A percentile compares a stretch with the other conserved stretches of the same genome.
Evolutionary conservation across 2,329 filamentous ascomycete species (phyloP).

Genomic region (Sclerotiophoma versabilis): DNA sequence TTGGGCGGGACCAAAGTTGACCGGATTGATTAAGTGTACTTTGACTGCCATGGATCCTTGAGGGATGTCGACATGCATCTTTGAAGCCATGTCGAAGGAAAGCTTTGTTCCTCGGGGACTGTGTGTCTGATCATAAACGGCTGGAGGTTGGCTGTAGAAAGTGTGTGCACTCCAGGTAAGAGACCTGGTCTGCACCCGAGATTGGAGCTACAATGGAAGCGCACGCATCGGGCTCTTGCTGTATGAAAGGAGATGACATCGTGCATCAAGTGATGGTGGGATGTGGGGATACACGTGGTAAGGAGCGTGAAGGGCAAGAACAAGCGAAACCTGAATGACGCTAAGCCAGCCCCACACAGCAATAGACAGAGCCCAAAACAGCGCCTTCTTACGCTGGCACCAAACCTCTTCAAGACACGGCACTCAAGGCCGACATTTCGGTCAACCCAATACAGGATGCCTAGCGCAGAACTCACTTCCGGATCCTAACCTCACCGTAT

Average conservation of each 20-base stretch:
- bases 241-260: neutral
- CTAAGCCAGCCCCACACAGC: neutral
- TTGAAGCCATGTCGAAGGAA: slow-evolving; percentile 7
- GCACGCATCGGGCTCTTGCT: neutral
- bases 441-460: neutral
- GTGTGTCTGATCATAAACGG: neutral
- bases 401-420: neutral
- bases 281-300: neutral
- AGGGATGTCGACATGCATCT: slow-evolving; percentile 14
- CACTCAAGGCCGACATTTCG: neutral
- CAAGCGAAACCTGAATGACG: neutral
- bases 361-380: too few relatives aligned
- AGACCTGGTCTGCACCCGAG: too few relatives aligned
- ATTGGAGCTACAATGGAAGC: neutral
- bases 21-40: slow-evolving; percentile 47
- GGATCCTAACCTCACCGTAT: neutral
- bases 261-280: neutral
- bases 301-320: neutral
- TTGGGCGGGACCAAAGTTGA: slow-evolving; percentile 36
- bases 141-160: neutral
- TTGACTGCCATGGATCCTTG: slow-evolving; percentile 14
- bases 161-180: neutral
- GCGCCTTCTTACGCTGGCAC: too few relatives aligned
- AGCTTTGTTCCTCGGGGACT: too few relatives aligned
- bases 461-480: neutral